These are phyloP conservation scores for Sclerospora graminicola DNA, from an alignment of 352 stramenopile species.

Conservation along the genomic window DNA sequence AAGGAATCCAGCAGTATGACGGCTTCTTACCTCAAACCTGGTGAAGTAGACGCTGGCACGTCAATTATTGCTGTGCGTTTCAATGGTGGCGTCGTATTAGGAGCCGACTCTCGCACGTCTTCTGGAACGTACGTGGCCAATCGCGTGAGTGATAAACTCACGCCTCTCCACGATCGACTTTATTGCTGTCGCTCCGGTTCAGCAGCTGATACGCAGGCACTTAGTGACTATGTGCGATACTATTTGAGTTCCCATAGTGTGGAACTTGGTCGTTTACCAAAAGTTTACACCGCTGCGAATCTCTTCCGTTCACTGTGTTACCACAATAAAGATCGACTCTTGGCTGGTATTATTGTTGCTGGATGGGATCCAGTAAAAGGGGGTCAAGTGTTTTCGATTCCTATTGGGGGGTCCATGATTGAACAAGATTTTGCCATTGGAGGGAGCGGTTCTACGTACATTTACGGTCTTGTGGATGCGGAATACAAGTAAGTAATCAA, in stretches of 20 bases:
- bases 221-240: slow-evolving; percentile 76
- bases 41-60: slow-evolving; percentile 93
- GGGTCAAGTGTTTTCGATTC: slow-evolving; percentile 93
- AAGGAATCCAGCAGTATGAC: too few relatives aligned
- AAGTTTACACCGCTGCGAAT: slow-evolving; percentile 96
- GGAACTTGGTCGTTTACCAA: slow-evolving; percentile 85
- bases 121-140: slow-evolving; percentile 97
- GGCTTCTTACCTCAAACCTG: slow-evolving; percentile 67
- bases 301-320: slow-evolving; percentile 96
- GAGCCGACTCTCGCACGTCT: slow-evolving; percentile 91
- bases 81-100: slow-evolving; percentile 94
- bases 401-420: slow-evolving; percentile 92
- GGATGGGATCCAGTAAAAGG: slow-evolving; percentile 95
- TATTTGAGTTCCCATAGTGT: slow-evolving; percentile 68
- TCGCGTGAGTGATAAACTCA: slow-evolving; percentile 97
- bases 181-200: slow-evolving; percentile 96
- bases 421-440: slow-evolving; percentile 96
- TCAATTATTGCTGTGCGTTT: slow-evolving; percentile 98
- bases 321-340: slow-evolving; percentile 95
- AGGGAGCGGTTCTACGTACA: slow-evolving; percentile 96
- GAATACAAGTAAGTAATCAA: slow-evolving; percentile 75
- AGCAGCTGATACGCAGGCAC: slow-evolving; percentile 95
- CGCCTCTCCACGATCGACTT: slow-evolving; percentile 93
- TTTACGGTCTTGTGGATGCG: slow-evolving; percentile 95
- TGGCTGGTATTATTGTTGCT: slow-evolving; percentile 95